phyloP scores from a whole-genome alignment of 345 rosid species.

The Excoecaria cochinchinensis region DNA sequence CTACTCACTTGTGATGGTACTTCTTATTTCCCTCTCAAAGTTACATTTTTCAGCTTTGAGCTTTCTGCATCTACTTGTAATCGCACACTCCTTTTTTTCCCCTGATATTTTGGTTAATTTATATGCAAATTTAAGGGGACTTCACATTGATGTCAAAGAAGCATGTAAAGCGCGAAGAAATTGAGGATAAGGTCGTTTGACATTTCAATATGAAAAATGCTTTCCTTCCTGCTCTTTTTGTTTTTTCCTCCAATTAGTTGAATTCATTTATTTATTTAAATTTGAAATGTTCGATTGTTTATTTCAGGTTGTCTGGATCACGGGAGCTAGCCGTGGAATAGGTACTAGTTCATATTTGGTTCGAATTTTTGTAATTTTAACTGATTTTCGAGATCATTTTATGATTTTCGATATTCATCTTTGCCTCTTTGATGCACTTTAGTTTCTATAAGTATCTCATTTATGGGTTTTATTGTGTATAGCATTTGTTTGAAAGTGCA shows the following conservation, averaged over 20 bases:
- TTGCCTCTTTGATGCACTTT: not conserved
- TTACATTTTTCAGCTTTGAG: not conserved
- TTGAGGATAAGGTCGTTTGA: conserved; percentile 66
- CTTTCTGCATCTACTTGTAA: not conserved
- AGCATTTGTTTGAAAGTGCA: not conserved
- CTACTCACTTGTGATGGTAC: conserved; percentile 69
- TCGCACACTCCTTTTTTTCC: not conserved
- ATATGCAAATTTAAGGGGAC: conserved; percentile 49
- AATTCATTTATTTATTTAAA: not conserved
- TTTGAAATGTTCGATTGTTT: not conserved
- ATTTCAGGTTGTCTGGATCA: conserved; percentile 81
- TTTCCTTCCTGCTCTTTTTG: not conserved
- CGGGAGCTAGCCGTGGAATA: conserved; percentile 96
- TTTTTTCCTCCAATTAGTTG: too few relatives aligned
- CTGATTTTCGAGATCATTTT: not conserved
- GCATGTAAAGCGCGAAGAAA: conserved; percentile 68
- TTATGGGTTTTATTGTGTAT: not conserved
- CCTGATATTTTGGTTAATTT: not conserved
- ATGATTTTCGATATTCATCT: not conserved
- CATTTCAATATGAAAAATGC: not conserved
- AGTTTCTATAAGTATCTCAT: not conserved
- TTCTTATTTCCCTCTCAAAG: not conserved
- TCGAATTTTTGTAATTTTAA: not conserved
- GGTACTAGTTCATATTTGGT: conserved; percentile 39
- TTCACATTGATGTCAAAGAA: conserved; percentile 64